Conservation (phyloP, 176 grass and related monocot species). For the Chrysopogon serrulatus region DNA sequence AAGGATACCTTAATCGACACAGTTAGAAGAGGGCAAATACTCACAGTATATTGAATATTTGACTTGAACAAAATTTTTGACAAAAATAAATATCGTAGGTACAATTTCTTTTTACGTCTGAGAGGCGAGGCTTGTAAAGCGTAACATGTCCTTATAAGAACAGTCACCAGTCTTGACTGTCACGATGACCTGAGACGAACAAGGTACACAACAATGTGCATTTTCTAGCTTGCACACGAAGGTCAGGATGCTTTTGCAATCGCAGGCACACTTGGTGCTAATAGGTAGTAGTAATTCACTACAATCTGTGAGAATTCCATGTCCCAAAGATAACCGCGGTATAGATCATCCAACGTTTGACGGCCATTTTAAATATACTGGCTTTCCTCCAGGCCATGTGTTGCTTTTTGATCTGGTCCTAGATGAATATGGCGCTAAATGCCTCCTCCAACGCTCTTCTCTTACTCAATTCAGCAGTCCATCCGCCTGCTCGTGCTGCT, state of each 20-base stretch:
- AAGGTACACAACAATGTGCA: constrained; percentile 5
- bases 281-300: background rate
- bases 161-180: background rate
- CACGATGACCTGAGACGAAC: background rate
- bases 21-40: too few relatives aligned
- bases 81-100: too few relatives aligned
- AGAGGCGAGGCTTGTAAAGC: background rate
- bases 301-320: background rate
- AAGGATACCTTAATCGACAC: too few relatives aligned
- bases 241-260: background rate
- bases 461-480: constrained; percentile 74
- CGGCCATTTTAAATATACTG: background rate
- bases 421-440: constrained; percentile 69
- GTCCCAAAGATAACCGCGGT: background rate
- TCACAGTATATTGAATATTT: too few relatives aligned
- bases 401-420: constrained; percentile 3
- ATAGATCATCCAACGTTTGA: background rate
- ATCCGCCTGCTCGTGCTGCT: constrained; percentile 74
- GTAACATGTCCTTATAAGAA: background rate
- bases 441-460: constrained; percentile 85
- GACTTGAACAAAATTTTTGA: too few relatives aligned
- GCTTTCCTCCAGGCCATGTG: background rate
- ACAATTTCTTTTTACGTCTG: too few relatives aligned
- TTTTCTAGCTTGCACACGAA: constrained; percentile 6
- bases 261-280: background rate